Percentiles rank a stretch among this genome's conserved stretches.
Evolutionary conservation across 1,284 basidiomycete species (phyloP).

Genomic region (Leccinum holopus): DNA sequence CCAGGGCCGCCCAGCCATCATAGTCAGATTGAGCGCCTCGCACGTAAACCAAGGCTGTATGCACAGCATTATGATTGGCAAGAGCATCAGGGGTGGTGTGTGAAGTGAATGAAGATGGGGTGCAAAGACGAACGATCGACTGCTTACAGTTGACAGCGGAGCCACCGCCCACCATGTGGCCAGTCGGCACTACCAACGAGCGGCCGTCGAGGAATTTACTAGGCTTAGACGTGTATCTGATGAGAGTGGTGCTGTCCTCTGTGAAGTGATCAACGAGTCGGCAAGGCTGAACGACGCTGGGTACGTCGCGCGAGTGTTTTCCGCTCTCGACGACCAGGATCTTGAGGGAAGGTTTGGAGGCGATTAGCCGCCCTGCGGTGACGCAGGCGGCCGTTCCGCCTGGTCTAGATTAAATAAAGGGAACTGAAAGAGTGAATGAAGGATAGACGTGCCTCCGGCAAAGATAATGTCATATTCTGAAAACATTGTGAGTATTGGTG

Average conservation of each 20-base stretch:
- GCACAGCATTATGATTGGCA: neutral
- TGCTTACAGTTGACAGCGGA: conserved; percentile 11
- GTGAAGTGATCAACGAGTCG: conserved; percentile 2
- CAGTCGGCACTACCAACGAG: conserved; percentile 1
- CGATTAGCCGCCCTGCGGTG: conserved; percentile 18
- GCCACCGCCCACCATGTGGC: conserved; percentile 5
- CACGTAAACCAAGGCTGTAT: conserved; percentile 51
- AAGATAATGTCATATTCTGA: conserved; percentile 46
- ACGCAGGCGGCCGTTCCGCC: conserved; percentile 25
- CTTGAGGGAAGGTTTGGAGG: conserved; percentile 20
- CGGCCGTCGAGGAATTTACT: conserved; percentile 8
- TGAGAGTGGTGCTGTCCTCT: conserved; percentile 1
- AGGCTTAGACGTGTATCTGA: conserved; percentile 1
- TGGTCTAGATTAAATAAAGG: conserved; percentile 1
- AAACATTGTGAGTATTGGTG: neutral
- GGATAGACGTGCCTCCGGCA: conserved; percentile 42
- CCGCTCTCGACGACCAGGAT: conserved; percentile 8
- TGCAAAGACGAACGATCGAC: too few relatives aligned
- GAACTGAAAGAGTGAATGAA: neutral
- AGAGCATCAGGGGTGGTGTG: neutral
- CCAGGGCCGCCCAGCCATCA: conserved; percentile 52
- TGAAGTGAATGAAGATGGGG: neutral
- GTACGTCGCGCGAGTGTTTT: conserved; percentile 4
- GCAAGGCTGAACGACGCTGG: conserved; percentile 7
- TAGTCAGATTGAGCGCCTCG: conserved; percentile 55